Evolutionary conservation across 2,329 filamentous ascomycete genomes (phyloP).

Genomic region (Shiraia sp.): DNA sequence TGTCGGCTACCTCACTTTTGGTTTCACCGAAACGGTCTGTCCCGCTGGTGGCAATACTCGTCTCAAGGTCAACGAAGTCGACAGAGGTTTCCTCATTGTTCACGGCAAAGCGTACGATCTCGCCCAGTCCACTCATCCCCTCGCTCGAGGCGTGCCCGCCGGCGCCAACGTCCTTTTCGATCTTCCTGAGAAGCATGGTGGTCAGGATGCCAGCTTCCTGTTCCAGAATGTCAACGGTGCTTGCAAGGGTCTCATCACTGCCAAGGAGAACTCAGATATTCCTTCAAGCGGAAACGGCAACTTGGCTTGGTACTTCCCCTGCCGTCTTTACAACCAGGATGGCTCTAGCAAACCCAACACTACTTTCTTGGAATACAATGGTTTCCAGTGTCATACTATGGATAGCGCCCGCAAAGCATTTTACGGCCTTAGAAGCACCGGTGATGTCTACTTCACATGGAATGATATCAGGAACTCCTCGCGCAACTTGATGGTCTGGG

Average conservation of each 20-base stretch:
- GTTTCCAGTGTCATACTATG: constrained; percentile 88
- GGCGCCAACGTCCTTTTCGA: constrained; percentile 85
- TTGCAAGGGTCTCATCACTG: constrained; percentile 87
- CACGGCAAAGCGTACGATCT: constrained; percentile 91
- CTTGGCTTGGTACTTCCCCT: constrained; percentile 97
- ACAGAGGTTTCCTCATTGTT: constrained; percentile 88
- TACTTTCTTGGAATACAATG: constrained; percentile 75
- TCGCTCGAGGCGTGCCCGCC: constrained; percentile 74
- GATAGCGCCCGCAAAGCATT: constrained; percentile 69
- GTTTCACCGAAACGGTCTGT: constrained; percentile 90
- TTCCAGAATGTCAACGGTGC: constrained; percentile 98
- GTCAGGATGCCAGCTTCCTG: constrained; percentile 93
- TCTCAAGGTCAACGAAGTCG: constrained; percentile 81
- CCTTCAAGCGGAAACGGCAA: constrained; percentile 71
- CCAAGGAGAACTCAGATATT: constrained; percentile 71
- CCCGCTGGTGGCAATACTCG: constrained; percentile 67
- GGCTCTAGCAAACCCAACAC: constrained; percentile 78
- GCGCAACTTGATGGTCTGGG: constrained; percentile 92
- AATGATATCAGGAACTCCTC: constrained; percentile 86
- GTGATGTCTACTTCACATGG: constrained; percentile 96
- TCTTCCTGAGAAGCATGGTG: constrained; percentile 76
- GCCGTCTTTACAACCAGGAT: constrained; percentile 88
- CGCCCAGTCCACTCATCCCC: constrained; percentile 74
- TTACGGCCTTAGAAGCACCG: constrained; percentile 70
- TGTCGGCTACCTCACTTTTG: constrained; percentile 95